phyloP scores from a whole-genome alignment of 1,284 basidiomycete species.

The Cutaneotrichosporon mucoides region DNA sequence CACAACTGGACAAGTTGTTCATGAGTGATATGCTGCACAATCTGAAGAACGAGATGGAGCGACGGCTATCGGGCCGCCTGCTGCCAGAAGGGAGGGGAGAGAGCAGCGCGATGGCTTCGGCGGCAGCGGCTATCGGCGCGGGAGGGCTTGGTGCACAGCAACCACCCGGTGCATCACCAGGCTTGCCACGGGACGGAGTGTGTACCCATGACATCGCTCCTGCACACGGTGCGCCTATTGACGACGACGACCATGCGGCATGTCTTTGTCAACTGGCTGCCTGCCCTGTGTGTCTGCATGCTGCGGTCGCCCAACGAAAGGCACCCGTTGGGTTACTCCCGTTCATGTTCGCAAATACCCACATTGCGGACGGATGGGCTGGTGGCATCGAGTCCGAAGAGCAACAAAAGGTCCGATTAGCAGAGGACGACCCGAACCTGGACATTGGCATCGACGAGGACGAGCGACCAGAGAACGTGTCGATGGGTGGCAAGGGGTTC shows the following conservation, averaged over 20 bases:
- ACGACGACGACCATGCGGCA: conserved; percentile 36
- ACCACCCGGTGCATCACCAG: conserved; percentile 11
- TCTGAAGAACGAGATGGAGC: conserved; percentile 43
- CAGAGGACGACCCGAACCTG: conserved; percentile 2
- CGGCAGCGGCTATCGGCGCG: conserved; percentile 18
- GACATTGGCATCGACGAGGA: conserved; percentile 7
- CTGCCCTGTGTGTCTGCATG: conserved; percentile 36
- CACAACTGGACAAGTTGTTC: conserved; percentile 41
- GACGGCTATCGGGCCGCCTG: conserved; percentile 32
- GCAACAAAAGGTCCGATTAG: conserved; percentile 25
- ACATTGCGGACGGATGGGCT: conserved; percentile 30
- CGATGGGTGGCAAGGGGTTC: conserved; percentile 40
- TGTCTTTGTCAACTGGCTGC: conserved; percentile 43
- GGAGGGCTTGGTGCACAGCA: conserved; percentile 20
- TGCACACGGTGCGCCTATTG: conserved; percentile 10
- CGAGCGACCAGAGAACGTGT: not conserved
- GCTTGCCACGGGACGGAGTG: conserved; percentile 16
- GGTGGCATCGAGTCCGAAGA: conserved; percentile 34
- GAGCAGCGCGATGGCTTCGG: conserved; percentile 13
- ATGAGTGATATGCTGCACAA: conserved; percentile 45
- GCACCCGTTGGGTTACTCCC: conserved; percentile 38
- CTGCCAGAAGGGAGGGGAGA: conserved; percentile 14
- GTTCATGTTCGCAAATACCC: conserved; percentile 23
- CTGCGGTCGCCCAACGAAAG: conserved; percentile 25
- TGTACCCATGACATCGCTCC: conserved; percentile 25